Evolutionary conservation across 257 asterid species (phyloP), one percentile per base, ranked within the genome.

Genomic region (Euphrasia confusa): DNA sequence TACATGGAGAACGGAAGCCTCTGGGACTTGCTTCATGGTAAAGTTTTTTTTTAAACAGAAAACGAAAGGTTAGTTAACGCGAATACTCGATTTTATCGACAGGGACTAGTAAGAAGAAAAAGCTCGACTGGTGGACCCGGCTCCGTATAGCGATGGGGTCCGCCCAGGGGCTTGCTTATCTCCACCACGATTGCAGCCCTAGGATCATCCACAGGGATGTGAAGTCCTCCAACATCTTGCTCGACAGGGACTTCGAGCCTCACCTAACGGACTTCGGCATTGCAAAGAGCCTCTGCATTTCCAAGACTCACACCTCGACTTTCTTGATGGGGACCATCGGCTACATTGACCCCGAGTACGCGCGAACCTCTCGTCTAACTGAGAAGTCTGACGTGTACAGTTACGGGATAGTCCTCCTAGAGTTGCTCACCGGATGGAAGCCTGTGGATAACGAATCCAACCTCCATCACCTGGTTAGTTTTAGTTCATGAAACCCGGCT

Each of bases 1-100:
- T 90, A 83, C 88, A 87, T 90, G 98, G 98, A 90, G 68, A 90
- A 85, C 9, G 97, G 97, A n/a, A 90, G 97, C 77, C 86, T 90
- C 53, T 90, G 92, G 85, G 97, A 90, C 73, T 73, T 87, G 55
- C 94, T 90, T 61, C 97, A 90, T 24, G 97, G 96, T 89, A 49
- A 53, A 84, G 75, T 9, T 53, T 17, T 37, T 37, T 7, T 1
- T 37, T 2, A 0, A 37, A 37, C 42, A 37, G 10, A 37, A 37
- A 37, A 7, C 42, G 2, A 14, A 14, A 8, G 26, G 10, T 48
- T 48, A 48, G 5, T 48, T 48, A 21, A 21, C 24, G 1, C 24
- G 24, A 21, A 21, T 21, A 21, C 24, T 21, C 24, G 24, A 21
- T 21, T 21, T 44, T 48, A 24, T 3, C 54, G 9, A 37, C 74